Base-by-base conservation (phyloP, 1,284 basidiomycete genomes). In the Porogramme epimiltina region DNA sequence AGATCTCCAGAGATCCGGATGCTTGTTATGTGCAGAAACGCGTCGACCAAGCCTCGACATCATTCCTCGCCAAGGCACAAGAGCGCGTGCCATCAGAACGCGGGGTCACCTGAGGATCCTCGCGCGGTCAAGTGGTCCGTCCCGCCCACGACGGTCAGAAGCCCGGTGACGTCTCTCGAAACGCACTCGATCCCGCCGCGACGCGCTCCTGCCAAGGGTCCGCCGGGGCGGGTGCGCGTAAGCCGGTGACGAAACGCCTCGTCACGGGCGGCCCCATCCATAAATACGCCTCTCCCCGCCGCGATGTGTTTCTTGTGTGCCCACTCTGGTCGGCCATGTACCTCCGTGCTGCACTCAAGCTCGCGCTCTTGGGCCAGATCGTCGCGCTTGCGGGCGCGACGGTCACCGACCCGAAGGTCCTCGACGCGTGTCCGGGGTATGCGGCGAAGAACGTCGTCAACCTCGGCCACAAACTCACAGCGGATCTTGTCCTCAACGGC, bases 381-480 rank as follows among this genome's bases (percentile, higher is more conserved):
- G 45, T 42, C 16, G 38, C 24, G 4, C 31, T 56, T 28, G 47
- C 45, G 3, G 37, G 50, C 13, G 58, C 55, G 19, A 52, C 55
- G 5, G 53, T 49, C 43, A 66, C 70, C 20, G 70, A 75, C 55
- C 71, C 71, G 5, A 47, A 52, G 3, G 61, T 67, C 24, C 72
- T 80, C 41, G 77, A 81, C 58, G 71, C 76, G 8, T 83, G 81
- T 62, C 74, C 79, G 16, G 82, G 82, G 10, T 84, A 85, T 66
- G 72, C 69, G 23, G 75, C 76, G 23, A 65, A 66, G 9, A 72
- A 76, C 45, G 70, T 77, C 33, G 64, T 63, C 26, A 65, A 66
- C 8, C 48, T 64, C 2, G 72, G 71, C 0, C 57, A 67, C 5
- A 75, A 65, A 18, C 70, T 87, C 53, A 79, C 76, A 2, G 84